phyloP scores from a whole-genome alignment of 495 filamentous ascomycete genomes.

The Xylona heveae region DNA sequence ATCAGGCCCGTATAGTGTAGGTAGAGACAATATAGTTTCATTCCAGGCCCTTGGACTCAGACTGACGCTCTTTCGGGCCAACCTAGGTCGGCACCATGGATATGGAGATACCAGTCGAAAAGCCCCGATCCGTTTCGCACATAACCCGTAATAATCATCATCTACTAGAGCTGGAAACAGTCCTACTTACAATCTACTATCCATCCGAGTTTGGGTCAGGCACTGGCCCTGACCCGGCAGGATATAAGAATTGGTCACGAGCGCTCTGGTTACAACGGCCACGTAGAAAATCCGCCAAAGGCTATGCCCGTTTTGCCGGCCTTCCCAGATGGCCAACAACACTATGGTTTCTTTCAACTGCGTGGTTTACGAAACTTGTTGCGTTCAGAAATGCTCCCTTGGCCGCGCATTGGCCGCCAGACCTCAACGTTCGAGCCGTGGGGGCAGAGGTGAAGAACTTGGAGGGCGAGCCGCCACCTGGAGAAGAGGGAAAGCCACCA shows the following conservation, averaged over 20 bases:
- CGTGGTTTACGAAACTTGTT: conserved; percentile 34
- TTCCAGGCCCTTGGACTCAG: background rate
- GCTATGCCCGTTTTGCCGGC: conserved; percentile 29
- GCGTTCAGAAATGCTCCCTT: conserved; percentile 29
- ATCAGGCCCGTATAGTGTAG: background rate
- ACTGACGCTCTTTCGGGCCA: conserved; percentile 21
- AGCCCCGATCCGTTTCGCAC: conserved; percentile 17
- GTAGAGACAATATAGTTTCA: background rate
- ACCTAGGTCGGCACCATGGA: conserved; percentile 56
- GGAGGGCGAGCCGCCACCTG: conserved; percentile 10
- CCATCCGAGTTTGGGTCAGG: conserved; percentile 26
- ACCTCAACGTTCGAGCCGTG: conserved; percentile 8
- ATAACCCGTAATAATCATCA: conserved; percentile 8
- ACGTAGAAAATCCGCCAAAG: conserved; percentile 23
- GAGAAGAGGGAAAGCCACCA: conserved; percentile 11
- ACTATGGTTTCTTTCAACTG: conserved; percentile 23
- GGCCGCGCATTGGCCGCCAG: conserved; percentile 20
- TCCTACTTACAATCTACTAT: conserved; percentile 60
- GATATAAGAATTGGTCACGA: conserved; percentile 18
- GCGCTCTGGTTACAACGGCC: conserved; percentile 32
- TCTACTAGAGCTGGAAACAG: conserved; percentile 25
- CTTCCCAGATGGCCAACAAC: conserved; percentile 19
- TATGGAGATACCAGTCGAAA: conserved; percentile 44
- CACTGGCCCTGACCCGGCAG: conserved; percentile 5
- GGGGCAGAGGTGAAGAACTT: conserved; percentile 13